Evolutionary conservation across 1,284 basidiomycete species (phyloP).

Genomic region (Chiua sp.): DNA sequence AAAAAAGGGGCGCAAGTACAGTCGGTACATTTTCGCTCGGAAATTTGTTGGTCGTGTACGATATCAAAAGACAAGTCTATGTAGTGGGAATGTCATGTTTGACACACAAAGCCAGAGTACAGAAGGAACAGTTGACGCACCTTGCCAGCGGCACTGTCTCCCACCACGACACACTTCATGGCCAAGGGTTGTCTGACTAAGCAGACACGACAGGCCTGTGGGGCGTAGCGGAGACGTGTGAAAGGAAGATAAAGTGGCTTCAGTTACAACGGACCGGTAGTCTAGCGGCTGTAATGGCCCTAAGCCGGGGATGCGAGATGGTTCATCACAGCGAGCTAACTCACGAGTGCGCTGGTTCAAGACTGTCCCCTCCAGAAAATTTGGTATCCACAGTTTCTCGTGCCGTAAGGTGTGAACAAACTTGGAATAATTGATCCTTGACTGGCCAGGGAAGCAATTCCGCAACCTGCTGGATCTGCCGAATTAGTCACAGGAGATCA

Average conservation of each 20-base stretch:
- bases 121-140: conserved; percentile 50
- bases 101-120: conserved; percentile 10
- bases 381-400: conserved; percentile 76
- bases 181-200: no score
- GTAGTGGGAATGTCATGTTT: conserved; percentile 41
- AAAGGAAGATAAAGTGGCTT: not conserved
- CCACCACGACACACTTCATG: conserved; percentile 99
- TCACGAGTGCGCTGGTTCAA: conserved; percentile 85
- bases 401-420: conserved; percentile 61
- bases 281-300: conserved; percentile 80
- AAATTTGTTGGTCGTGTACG: conserved; percentile 99
- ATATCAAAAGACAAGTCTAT: conserved; percentile 99
- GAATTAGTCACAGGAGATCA: conserved; percentile 90
- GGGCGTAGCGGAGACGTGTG: not conserved
- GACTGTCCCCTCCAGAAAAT: conserved; percentile 90
- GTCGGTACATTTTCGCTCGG: conserved; percentile 99
- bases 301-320: conserved; percentile 77
- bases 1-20: conserved; percentile 48
- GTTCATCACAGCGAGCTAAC: conserved; percentile 64
- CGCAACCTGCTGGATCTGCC: conserved; percentile 81
- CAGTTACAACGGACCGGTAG: conserved; percentile 42
- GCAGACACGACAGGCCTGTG: no score
- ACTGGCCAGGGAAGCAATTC: conserved; percentile 89
- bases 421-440: conserved; percentile 83
- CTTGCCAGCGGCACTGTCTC: conserved; percentile 99